Evolutionary conservation across 495 filamentous ascomycete species (phyloP), one percentile per base, ranked within the genome.

Genomic region (Annulohypoxylon stygium): DNA sequence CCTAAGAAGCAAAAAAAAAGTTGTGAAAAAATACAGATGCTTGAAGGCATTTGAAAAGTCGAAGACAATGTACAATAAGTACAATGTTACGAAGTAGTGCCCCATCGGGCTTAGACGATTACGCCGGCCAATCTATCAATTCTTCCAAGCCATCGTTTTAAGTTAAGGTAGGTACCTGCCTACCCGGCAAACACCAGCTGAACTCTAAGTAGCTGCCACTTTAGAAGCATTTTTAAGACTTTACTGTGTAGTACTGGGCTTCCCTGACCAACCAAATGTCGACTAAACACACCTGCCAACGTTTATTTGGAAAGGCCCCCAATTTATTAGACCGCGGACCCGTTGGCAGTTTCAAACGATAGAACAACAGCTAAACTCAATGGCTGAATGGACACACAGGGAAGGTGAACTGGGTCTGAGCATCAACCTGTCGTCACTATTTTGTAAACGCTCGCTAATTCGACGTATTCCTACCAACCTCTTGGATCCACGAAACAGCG

Each of bases 291-390:
- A 37, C 53, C 30, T 34, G 53, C 53, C 53, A 57, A 33, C 53
- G 33, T 51, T 51, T n/a, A 26, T 66, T 37, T 10, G 30, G 26
- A 20, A 59, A 59, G 58, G 43, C 16, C 43, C 39, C 57, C 37
- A 61, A 8, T 34, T 48, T 69, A 48, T 58, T 65, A 58, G 65
- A 37, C 43, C 70, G 48, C 61, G 51, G 65, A 37, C 43, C 70
- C 61, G 61, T 58, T 69, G 48, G 57, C 50, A 62, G 71, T 74
- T 74, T 74, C 71, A 60, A 74, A 74, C 55, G 16, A 60, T 12
- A 65, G 18, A 43, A 30, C 45, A 58, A 48, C 48, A 55, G 53
- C 41, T 68, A 47, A 47, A 69, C 9, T 58, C 39, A 68, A 48
- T 68, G 57, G 61, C 71, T 58, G 33, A 68, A 48, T 68, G 57